Conservation (phyloP, 257 asterid genomes). For the Avicennia marina region DNA sequence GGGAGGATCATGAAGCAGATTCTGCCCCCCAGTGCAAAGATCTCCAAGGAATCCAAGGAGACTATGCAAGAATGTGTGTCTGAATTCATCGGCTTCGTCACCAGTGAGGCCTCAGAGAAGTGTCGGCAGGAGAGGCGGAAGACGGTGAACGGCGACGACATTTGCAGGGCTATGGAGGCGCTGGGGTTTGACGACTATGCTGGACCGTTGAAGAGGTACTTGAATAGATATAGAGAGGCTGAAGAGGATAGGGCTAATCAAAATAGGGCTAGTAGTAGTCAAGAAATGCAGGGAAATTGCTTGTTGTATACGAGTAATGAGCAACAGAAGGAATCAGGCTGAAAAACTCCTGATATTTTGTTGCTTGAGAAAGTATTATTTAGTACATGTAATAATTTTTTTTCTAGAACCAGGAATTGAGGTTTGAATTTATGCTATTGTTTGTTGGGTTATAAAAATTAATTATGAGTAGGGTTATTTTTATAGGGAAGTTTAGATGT, state of each 20-base stretch:
- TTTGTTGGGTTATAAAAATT: too few relatives aligned
- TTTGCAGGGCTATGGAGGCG: slow-evolving; percentile 52
- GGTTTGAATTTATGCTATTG: too few relatives aligned
- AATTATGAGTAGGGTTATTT: too few relatives aligned
- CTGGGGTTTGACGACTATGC: slow-evolving; percentile 63
- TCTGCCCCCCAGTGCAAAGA: slow-evolving; percentile 56
- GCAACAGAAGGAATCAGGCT: too few relatives aligned
- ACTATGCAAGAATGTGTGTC: slow-evolving; percentile 83
- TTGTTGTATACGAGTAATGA: too few relatives aligned
- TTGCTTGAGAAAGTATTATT: too few relatives aligned
- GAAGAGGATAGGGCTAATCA: slow-evolving; percentile 43
- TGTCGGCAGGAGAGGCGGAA: slow-evolving; percentile 61
- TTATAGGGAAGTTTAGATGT: too few relatives aligned
- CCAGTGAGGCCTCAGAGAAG: slow-evolving; percentile 69
- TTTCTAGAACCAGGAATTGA: too few relatives aligned
- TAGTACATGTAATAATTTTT: too few relatives aligned
- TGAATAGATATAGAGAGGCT: slow-evolving; percentile 53
- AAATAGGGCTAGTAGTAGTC: too few relatives aligned
- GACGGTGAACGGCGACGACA: slow-evolving; percentile 68
- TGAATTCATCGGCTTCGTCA: slow-evolving; percentile 66
- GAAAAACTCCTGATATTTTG: too few relatives aligned
- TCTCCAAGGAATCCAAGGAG: slow-evolving; percentile 75
- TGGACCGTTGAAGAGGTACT: slow-evolving; percentile 44
- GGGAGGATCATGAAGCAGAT: slow-evolving; percentile 74
- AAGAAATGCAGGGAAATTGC: too few relatives aligned